A percentile compares a stretch with the other conserved stretches of the same genome.
Conservation (phyloP, 352 stramenopile species). For the Globisporangium perplexum region DNA sequence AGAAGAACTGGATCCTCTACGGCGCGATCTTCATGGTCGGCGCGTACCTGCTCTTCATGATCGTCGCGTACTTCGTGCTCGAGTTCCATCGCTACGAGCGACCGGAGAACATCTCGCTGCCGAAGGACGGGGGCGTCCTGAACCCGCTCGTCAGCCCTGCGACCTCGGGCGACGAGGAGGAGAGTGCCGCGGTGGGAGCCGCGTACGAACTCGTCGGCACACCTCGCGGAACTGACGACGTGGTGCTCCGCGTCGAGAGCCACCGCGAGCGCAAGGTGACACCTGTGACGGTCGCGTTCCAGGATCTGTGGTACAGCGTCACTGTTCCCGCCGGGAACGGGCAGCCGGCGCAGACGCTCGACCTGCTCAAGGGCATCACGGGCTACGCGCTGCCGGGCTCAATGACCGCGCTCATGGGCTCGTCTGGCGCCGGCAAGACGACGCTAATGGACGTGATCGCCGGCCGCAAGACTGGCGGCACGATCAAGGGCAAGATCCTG, state of each 20-base stretch:
- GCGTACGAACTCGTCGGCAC: slow-evolving; percentile 23
- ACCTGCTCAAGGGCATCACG: slow-evolving; percentile 55
- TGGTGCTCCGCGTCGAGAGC: slow-evolving; percentile 24
- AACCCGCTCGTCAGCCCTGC: slow-evolving; percentile 4
- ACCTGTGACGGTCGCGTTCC: slow-evolving; percentile 47
- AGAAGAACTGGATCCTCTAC: slow-evolving; percentile 37
- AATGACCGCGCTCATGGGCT: slow-evolving; percentile 72
- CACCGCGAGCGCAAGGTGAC: slow-evolving; percentile 18
- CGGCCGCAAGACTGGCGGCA: slow-evolving; percentile 81
- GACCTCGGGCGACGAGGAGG: slow-evolving; percentile 3
- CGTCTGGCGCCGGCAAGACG: slow-evolving; percentile 85
- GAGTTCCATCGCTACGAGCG: slow-evolving; percentile 62
- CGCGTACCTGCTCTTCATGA: slow-evolving; percentile 52
- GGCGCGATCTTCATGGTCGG: slow-evolving; percentile 40
- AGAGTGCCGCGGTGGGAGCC: slow-evolving; percentile 1
- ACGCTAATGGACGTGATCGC: slow-evolving; percentile 95
- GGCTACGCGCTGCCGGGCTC: slow-evolving; percentile 46
- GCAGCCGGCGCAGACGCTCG: slow-evolving; percentile 21
- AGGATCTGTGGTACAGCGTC: slow-evolving; percentile 59
- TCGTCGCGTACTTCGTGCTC: slow-evolving; percentile 37
- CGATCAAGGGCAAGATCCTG: slow-evolving; percentile 62
- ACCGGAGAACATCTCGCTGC: slow-evolving; percentile 35
- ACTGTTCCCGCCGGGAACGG: slow-evolving; percentile 24
- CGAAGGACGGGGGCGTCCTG: slow-evolving; percentile 12
- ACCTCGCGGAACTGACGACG: slow-evolving; percentile 14